A percentile compares a stretch with the other conserved stretches of the same genome.
Evolutionary conservation across 148 eudicot genomes (phyloP).

Genomic region (Heliamphora exappendiculata): DNA sequence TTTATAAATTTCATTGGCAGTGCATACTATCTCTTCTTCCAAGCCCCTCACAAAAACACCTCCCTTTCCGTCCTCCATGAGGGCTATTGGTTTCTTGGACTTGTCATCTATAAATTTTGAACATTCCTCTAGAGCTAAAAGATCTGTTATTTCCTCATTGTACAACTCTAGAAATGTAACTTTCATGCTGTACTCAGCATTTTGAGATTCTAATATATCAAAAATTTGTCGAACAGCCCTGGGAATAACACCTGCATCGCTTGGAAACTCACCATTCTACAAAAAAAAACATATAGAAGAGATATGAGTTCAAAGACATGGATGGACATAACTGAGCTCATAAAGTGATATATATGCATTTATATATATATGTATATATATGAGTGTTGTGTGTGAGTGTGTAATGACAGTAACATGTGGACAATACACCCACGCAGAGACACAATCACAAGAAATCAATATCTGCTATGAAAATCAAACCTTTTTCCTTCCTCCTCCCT

Average conservation of each 20-base stretch:
- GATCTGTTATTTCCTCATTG: constrained; percentile 92
- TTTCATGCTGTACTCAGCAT: constrained; percentile 94
- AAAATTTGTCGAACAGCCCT: constrained; percentile 88
- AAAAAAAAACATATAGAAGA: constrained; percentile 7
- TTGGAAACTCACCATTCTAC: constrained; percentile 91
- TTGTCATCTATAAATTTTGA: constrained; percentile 72
- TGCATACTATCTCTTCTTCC: constrained; percentile 91
- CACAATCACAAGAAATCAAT: not conserved
- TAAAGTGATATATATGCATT: not conserved
- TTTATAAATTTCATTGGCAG: constrained; percentile 94
- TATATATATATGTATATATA: not conserved
- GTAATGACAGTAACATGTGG: not conserved
- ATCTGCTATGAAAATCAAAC: constrained; percentile 22
- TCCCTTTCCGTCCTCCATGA: constrained; percentile 99
- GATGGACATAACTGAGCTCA: not conserved
- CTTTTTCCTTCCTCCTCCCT: constrained; percentile 95
- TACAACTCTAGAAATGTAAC: constrained; percentile 87
- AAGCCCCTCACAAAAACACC: constrained; percentile 91
- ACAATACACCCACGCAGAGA: not conserved
- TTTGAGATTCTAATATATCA: constrained; percentile 80
- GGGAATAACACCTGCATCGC: constrained; percentile 98
- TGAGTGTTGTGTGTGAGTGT: not conserved
- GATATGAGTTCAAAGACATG: not conserved
- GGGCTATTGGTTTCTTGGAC: constrained; percentile 93
- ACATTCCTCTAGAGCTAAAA: constrained; percentile 83